Evolutionary conservation across 1,284 basidiomycete species (phyloP).

Genomic region (Microbotryum violaceum): DNA sequence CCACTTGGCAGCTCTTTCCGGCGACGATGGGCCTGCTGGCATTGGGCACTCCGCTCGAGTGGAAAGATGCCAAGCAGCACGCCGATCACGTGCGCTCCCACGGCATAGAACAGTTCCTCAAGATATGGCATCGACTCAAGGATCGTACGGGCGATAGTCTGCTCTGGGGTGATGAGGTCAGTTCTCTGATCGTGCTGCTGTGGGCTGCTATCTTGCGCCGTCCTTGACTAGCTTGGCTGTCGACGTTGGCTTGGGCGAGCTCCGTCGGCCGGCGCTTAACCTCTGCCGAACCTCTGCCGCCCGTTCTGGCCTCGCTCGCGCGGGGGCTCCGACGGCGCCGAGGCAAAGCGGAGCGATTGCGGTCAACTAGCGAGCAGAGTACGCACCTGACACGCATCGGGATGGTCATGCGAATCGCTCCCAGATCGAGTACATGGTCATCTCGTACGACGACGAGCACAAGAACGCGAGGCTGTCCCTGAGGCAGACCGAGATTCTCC

Average conservation of each 20-base stretch:
- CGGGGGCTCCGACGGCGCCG: neutral
- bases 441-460: slow-evolving; percentile 68
- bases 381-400: neutral
- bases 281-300: too few relatives aligned
- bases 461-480: slow-evolving; percentile 83
- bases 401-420: neutral
- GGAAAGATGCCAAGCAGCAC: slow-evolving; percentile 81
- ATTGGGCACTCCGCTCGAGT: slow-evolving; percentile 86
- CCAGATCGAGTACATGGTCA: slow-evolving; percentile 94
- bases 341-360: neutral
- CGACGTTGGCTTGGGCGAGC: neutral
- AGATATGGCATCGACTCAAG: slow-evolving; percentile 87
- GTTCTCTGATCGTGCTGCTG: neutral
- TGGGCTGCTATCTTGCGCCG: neutral
- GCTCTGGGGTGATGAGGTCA: slow-evolving; percentile 98
- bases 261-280: neutral
- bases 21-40: slow-evolving; percentile 79
- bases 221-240: too few relatives aligned
- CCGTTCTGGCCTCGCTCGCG: neutral
- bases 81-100: slow-evolving; percentile 86
- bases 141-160: slow-evolving; percentile 84
- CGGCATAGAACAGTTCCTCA: slow-evolving; percentile 90
- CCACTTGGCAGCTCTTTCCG: too few relatives aligned
- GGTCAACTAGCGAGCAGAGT: neutral
- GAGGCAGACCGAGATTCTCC: slow-evolving; percentile 86